Evolutionary conservation across 768 basidiomycete species (phyloP).

Genomic region (Russula emetica): DNA sequence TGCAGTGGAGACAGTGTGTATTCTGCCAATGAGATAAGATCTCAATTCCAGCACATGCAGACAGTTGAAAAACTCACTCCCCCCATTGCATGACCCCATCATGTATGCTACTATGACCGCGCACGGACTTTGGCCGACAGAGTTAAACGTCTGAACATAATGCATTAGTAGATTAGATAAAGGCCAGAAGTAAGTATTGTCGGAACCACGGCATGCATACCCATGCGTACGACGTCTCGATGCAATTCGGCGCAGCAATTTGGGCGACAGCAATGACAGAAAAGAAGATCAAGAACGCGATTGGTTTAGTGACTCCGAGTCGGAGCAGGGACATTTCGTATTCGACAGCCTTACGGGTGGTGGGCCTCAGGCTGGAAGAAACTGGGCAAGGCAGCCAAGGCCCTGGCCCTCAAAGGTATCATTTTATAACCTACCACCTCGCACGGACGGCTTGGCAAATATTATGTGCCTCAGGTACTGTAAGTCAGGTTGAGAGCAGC

Average conservation of each 20-base stretch:
- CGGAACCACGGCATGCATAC: background rate
- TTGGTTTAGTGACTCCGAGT: background rate
- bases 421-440: too few species aligned
- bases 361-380: too few species aligned
- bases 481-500: too few species aligned
- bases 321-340: too few species aligned
- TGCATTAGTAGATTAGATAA: background rate
- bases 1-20: too few species aligned
- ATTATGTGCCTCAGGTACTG: too few species aligned
- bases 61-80: background rate
- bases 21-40: background rate
- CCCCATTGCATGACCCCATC: background rate
- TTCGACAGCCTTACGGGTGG: too few species aligned
- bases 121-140: background rate
- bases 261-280: background rate
- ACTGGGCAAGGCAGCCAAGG: too few species aligned
- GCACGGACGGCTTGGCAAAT: too few species aligned
- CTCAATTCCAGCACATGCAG: background rate
- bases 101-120: background rate
- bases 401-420: too few species aligned
- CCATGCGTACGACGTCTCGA: background rate
- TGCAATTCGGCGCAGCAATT: background rate
- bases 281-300: background rate
- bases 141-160: background rate
- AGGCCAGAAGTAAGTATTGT: background rate